phyloP scores from a whole-genome alignment of 345 rosid genomes.

The Turritis glabra region DNA sequence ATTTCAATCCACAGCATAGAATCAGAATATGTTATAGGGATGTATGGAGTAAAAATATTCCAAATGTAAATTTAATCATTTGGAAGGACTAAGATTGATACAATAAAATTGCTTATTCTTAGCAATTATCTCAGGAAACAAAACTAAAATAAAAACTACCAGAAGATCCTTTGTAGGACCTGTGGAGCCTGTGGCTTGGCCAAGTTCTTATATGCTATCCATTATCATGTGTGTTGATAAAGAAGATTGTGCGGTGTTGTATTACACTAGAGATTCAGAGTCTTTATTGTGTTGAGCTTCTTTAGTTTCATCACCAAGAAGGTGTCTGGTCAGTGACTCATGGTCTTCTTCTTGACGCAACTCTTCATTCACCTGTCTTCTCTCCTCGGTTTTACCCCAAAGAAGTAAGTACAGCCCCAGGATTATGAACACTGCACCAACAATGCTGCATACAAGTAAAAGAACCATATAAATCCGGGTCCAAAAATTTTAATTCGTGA shows the following conservation, averaged over 20 bases:
- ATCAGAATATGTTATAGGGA: too few species aligned
- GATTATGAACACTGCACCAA: slow-evolving; percentile 61
- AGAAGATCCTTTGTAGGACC: not conserved
- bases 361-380: slow-evolving; percentile 20
- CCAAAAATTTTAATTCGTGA: not conserved
- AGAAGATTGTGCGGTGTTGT: not conserved
- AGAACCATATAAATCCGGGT: not conserved
- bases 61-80: not conserved
- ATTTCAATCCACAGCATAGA: too few species aligned
- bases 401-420: slow-evolving; percentile 58
- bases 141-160: not conserved
- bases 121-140: slow-evolving; percentile 6
- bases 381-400: slow-evolving; percentile 68
- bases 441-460: slow-evolving; percentile 41
- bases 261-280: slow-evolving; percentile 4
- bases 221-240: slow-evolving; percentile 19
- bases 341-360: slow-evolving; percentile 33
- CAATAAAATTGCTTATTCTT: slow-evolving; percentile 3
- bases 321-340: slow-evolving; percentile 44
- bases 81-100: not conserved
- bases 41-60: too few species aligned
- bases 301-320: slow-evolving; percentile 39
- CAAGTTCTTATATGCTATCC: slow-evolving; percentile 14
- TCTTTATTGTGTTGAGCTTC: slow-evolving; percentile 13
- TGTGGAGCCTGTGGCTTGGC: slow-evolving; percentile 1